Evolutionary conservation across 108 stramenopile species (phyloP).

Genomic region (Nitzschia putrida): DNA sequence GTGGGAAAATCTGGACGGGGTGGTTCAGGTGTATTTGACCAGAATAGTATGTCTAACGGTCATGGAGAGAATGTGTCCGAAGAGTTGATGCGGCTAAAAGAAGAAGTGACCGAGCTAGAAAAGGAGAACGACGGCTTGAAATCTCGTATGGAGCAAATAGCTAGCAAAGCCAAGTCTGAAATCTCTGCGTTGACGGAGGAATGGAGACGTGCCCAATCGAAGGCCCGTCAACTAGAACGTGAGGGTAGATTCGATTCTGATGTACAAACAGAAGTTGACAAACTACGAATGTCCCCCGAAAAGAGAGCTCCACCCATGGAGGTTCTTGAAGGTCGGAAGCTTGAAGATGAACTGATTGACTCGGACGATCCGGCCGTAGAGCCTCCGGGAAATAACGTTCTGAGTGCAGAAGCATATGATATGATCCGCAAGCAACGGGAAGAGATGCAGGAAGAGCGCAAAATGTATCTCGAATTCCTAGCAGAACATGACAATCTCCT

Average conservation of each 20-base stretch:
- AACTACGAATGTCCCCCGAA: conserved; percentile 40
- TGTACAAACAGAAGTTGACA: conserved; percentile 58
- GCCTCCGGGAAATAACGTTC: not conserved
- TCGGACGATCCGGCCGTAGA: conserved; percentile 5
- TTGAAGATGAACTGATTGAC: not conserved
- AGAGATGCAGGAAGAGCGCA: conserved; percentile 63
- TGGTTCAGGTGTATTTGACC: not conserved
- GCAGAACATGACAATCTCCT: conserved; percentile 72
- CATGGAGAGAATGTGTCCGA: not conserved
- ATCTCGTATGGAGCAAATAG: conserved; percentile 31
- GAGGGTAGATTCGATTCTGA: conserved; percentile 59
- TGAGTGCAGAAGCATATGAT: conserved; percentile 46
- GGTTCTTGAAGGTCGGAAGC: not conserved
- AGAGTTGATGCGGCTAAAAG: conserved; percentile 25
- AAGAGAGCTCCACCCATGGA: not conserved
- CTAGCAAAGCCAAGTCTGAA: conserved; percentile 20
- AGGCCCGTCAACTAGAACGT: conserved; percentile 46
- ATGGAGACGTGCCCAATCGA: conserved; percentile 34
- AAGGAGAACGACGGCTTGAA: conserved; percentile 39
- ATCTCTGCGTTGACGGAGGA: conserved; percentile 44
- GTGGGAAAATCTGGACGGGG: conserved; percentile 12
- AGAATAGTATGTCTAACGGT: not conserved
- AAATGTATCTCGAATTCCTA: conserved; percentile 63
- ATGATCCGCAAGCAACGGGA: conserved; percentile 48
- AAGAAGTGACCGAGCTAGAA: conserved; percentile 26